Base-by-base conservation (phyloP, 306 rosid species). In the Cucurbita pepo region DNA sequence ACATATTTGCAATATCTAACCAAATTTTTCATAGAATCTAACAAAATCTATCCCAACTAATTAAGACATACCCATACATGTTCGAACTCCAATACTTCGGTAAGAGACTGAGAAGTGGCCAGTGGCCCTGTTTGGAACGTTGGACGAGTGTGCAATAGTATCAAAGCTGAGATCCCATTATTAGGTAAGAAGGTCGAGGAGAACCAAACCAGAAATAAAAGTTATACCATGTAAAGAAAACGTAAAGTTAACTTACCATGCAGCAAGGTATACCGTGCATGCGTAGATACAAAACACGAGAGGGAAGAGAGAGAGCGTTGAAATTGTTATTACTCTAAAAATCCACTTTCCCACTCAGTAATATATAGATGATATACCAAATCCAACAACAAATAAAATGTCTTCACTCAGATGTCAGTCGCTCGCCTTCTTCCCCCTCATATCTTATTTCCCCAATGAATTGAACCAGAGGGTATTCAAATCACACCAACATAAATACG, bases 391-490 rank as follows among this genome's bases (percentile, higher is more conserved):
- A 30, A 48, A 69, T 69, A 69, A 69, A 69, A 69, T 25, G 57
- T 50, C 58, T 67, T 47, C 72, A 67, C 72, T 66, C 53, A 8
- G 62, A 36, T 56, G 63, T 72, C 38, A 10, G n/a, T 54, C 40
- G 4, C 63, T 73, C 37, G 18, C 54, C 56, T 77, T n/a, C 60
- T 3, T 43, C 69, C 25, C 38, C 30, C 56, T 36, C 60, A 50
- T 75, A 75, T 61, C 75, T 38, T 77, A 48, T 47, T 72, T 78
- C 75, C 62, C 77, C 73, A 78, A 66, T 55, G 21, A 50, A 60
- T 71, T 22, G 69, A 45, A 76, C 62, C 60, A 63, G 55, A 74
- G 40, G 79, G 55, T 75, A 77, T 59, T 77, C 63, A 70, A 54
- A 78, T 65, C 62, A 70, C 63, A 64, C 57, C 41, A 52, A 38